Evolutionary conservation across 2,329 filamentous ascomycete species (phyloP).

Genomic region (Aciculosporium take): DNA sequence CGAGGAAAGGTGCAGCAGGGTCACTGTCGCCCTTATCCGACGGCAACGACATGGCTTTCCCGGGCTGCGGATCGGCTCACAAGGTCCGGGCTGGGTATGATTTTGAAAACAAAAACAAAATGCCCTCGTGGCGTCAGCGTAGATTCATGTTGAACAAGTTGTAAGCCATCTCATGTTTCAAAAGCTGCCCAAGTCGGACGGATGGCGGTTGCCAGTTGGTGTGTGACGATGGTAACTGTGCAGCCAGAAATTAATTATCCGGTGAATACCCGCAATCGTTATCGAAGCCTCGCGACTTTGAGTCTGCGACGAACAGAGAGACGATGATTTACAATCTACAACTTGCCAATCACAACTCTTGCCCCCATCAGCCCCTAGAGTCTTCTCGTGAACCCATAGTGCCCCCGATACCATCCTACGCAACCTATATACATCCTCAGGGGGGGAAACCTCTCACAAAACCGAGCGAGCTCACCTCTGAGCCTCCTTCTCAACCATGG

Average conservation of each 20-base stretch:
- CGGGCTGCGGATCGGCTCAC: neutral
- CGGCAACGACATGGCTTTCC: constrained; percentile 21
- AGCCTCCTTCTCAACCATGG: constrained; percentile 43
- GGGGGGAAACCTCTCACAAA: too few relatives aligned
- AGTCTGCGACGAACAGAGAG: too few relatives aligned
- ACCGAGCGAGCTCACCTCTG: neutral
- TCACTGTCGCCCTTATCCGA: constrained; percentile 39
- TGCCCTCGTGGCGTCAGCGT: neutral
- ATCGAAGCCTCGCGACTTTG: constrained; percentile 3
- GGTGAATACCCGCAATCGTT: constrained; percentile 17
- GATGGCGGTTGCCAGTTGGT: too few relatives aligned
- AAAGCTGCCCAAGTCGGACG: too few relatives aligned
- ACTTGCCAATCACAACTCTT: neutral
- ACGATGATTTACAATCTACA: neutral
- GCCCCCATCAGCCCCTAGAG: too few relatives aligned
- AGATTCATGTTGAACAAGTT: neutral
- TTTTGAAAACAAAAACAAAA: too few relatives aligned
- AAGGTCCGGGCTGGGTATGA: neutral
- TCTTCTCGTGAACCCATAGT: too few relatives aligned
- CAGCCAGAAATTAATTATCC: constrained; percentile 12
- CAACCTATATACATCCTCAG: too few relatives aligned
- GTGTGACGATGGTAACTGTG: neutral
- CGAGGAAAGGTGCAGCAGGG: constrained; percentile 63
- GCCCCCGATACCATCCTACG: too few relatives aligned
- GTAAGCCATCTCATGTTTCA: neutral